Evolutionary conservation across 2,329 filamentous ascomycete species (phyloP).

Genomic region (Aspergillus fijiensis): DNA sequence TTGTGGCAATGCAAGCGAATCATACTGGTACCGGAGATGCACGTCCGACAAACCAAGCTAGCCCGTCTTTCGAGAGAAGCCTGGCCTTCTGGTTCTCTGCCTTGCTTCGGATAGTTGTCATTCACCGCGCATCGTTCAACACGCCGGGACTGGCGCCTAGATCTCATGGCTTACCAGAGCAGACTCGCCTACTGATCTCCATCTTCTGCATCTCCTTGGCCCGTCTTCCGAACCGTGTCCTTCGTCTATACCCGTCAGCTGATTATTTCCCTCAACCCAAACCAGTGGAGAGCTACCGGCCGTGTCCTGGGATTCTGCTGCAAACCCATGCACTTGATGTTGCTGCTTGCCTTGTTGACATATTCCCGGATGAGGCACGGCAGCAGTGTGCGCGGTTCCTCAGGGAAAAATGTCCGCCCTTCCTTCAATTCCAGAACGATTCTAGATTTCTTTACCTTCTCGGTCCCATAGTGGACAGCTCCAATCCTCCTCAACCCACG

Average conservation of each 20-base stretch:
- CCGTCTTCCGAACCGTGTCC: constrained; percentile 33
- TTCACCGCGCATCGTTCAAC: constrained; percentile 41
- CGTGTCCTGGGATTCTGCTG: constrained; percentile 34
- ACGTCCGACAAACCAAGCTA: constrained; percentile 16
- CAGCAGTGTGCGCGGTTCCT: constrained; percentile 44
- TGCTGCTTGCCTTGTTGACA: constrained; percentile 45
- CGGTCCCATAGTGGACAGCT: constrained; percentile 35
- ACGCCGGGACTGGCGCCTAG: constrained; percentile 22
- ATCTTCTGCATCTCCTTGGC: constrained; percentile 45
- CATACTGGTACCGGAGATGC: constrained; percentile 20
- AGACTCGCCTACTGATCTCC: constrained; percentile 38
- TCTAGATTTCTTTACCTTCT: constrained; percentile 43
- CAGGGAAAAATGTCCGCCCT: constrained; percentile 43
- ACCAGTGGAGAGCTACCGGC: constrained; percentile 24
- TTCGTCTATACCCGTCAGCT: constrained; percentile 31
- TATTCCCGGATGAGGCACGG: constrained; percentile 45
- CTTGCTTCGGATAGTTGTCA: constrained; percentile 40
- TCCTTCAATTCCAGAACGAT: constrained; percentile 40
- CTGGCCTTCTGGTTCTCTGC: constrained; percentile 44
- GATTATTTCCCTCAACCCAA: constrained; percentile 31
- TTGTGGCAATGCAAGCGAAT: constrained; percentile 31
- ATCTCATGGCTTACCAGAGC: constrained; percentile 31
- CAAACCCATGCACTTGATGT: constrained; percentile 47
- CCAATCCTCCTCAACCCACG: constrained; percentile 24
- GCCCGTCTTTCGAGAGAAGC: constrained; percentile 30